These are phyloP conservation scores for Ceratocystis albifundus DNA, from an alignment of 2,329 filamentous ascomycete species.

Conservation along the genomic window DNA sequence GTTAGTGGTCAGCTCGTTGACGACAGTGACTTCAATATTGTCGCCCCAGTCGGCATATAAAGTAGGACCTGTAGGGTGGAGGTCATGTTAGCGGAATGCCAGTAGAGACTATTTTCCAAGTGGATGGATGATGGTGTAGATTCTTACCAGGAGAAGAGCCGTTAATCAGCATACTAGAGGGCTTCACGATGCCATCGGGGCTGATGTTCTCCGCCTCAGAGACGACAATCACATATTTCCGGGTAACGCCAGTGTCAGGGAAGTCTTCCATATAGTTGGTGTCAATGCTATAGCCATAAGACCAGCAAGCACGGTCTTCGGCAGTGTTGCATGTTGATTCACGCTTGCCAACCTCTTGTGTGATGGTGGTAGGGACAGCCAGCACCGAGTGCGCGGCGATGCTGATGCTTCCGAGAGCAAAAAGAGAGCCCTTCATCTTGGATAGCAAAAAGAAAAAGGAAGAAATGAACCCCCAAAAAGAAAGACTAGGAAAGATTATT, in stretches of 20 bases:
- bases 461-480: too few relatives aligned
- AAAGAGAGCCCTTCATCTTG: conserved; percentile 21
- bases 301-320: conserved; percentile 26
- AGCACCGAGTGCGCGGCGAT: conserved; percentile 19
- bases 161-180: conserved; percentile 26
- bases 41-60: conserved; percentile 38
- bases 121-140: background rate
- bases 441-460: conserved; percentile 15
- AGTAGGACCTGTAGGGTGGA: conserved; percentile 18
- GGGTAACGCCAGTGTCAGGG: conserved; percentile 28
- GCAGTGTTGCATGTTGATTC: conserved; percentile 26
- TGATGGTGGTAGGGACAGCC: conserved; percentile 15
- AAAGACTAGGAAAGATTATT: background rate
- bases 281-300: conserved; percentile 29
- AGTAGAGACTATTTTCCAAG: background rate
- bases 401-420: conserved; percentile 16
- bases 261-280: conserved; percentile 28
- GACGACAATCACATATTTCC: conserved; percentile 24
- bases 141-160: conserved; percentile 25
- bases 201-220: conserved; percentile 22
- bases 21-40: conserved; percentile 46
- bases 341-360: conserved; percentile 26
- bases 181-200: conserved; percentile 25
- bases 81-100: conserved; percentile 11
- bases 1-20: conserved; percentile 48